phyloP scores from a whole-genome alignment of 1,284 basidiomycete species.

The Ceratobasidium sp. region DNA sequence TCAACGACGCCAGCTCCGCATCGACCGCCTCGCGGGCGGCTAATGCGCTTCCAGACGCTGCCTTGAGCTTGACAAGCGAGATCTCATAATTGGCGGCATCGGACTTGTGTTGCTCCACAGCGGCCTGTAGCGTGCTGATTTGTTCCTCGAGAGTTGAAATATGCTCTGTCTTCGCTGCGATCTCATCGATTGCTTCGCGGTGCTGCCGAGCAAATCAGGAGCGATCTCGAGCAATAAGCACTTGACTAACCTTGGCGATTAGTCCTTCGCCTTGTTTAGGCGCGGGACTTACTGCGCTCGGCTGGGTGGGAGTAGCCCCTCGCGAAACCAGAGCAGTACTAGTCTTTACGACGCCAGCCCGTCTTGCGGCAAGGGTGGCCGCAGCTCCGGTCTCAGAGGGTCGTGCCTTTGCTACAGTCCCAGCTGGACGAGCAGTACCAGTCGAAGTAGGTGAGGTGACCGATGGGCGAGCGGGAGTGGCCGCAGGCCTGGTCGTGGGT shows the following conservation, averaged over 20 bases:
- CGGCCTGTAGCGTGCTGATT: conserved; percentile 40
- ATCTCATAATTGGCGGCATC: conserved; percentile 53
- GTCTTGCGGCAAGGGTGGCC: background rate
- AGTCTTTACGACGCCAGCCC: background rate
- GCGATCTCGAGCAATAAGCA: background rate
- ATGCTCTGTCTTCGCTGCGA: conserved; percentile 60
- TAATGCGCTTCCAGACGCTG: conserved; percentile 32
- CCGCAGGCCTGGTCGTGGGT: conserved; percentile 13
- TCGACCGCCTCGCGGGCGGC: conserved; percentile 18
- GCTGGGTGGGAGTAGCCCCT: conserved; percentile 14
- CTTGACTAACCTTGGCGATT: conserved; percentile 25
- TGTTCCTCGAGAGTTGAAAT: conserved; percentile 44
- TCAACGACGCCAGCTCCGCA: conserved; percentile 18
- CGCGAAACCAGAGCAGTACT: background rate
- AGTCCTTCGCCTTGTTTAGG: conserved; percentile 42
- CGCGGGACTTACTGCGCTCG: conserved; percentile 27
- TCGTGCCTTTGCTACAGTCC: background rate
- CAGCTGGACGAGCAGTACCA: conserved; percentile 12
- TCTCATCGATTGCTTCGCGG: conserved; percentile 60
- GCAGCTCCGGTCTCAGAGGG: conserved; percentile 9
- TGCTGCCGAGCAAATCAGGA: conserved; percentile 60
- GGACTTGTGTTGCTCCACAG: conserved; percentile 39
- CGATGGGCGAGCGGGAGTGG: conserved; percentile 7
- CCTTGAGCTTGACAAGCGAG: conserved; percentile 53
- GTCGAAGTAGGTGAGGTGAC: conserved; percentile 29